phyloP scores from a whole-genome alignment of 768 basidiomycete species.

The Phylloporus rhodoxanthus region DNA sequence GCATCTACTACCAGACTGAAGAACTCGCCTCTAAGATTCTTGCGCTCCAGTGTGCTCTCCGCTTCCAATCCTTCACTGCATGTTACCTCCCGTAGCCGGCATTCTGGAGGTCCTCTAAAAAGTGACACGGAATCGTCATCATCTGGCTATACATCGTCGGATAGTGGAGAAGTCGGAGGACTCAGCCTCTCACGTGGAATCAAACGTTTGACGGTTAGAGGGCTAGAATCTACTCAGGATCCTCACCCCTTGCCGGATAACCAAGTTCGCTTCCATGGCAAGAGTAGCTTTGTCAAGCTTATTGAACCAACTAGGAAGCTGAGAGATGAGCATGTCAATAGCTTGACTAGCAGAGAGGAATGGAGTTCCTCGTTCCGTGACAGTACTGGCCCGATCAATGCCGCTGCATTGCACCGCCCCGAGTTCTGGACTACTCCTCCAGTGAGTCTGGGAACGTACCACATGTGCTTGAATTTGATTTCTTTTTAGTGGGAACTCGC shows the following conservation, averaged over 20 bases:
- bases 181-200: constrained; percentile 36
- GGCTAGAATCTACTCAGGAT: constrained; percentile 35
- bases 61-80: constrained; percentile 6
- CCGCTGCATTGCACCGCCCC: constrained; percentile 33
- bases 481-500: constrained; percentile 50
- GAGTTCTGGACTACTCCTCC: constrained; percentile 55
- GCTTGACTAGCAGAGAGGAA: constrained; percentile 22
- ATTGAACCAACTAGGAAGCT: constrained; percentile 50
- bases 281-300: constrained; percentile 52
- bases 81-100: constrained; percentile 6
- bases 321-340: constrained; percentile 45
- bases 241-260: constrained; percentile 31
- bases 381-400: constrained; percentile 17
- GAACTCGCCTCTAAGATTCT: constrained; percentile 7
- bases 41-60: constrained; percentile 6
- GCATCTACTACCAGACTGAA: constrained; percentile 14
- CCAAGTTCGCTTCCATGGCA: constrained; percentile 54
- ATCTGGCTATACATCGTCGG: constrained; percentile 27
- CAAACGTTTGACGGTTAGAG: constrained; percentile 34
- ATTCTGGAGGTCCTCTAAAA: constrained; percentile 20
- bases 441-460: constrained; percentile 36
- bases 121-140: constrained; percentile 28
- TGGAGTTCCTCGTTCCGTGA: constrained; percentile 13
- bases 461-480: background rate
- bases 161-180: constrained; percentile 35